These are phyloP conservation scores for Tylopilus plumbeoviolaceoides DNA, from an alignment of 768 basidiomycete species.

Conservation along the genomic window DNA sequence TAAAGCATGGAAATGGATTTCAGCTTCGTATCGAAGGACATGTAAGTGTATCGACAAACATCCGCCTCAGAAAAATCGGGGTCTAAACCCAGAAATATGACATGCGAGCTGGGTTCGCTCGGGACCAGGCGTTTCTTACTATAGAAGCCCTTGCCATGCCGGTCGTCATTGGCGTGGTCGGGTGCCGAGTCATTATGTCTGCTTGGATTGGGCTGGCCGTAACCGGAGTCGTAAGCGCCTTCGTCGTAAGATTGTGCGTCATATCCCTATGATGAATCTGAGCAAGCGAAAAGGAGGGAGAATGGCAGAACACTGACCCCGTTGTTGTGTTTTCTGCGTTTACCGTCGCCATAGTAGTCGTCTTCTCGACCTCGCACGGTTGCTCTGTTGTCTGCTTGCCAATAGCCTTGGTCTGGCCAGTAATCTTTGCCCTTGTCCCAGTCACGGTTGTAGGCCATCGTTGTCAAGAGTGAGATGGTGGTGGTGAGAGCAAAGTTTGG, in stretches of 20 bases:
- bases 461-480: conserved; percentile 15
- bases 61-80: conserved; percentile 90
- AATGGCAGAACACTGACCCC: conserved; percentile 46
- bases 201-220: conserved; percentile 28
- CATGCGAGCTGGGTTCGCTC: conserved; percentile 86
- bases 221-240: conserved; percentile 32
- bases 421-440: conserved; percentile 78
- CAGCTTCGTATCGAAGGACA: conserved; percentile 34
- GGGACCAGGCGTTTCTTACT: conserved; percentile 75
- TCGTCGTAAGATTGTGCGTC: conserved; percentile 52
- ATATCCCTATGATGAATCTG: conserved; percentile 41
- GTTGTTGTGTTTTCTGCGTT: conserved; percentile 75
- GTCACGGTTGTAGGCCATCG: conserved; percentile 77
- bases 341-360: conserved; percentile 64
- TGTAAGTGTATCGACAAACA: conserved; percentile 53
- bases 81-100: conserved; percentile 93
- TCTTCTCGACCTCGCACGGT: conserved; percentile 61
- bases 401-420: conserved; percentile 47
- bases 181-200: conserved; percentile 35
- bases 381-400: conserved; percentile 35
- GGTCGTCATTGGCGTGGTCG: conserved; percentile 51
- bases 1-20: conserved; percentile 38
- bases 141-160: conserved; percentile 37
- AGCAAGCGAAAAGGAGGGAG: neutral
- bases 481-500: conserved; percentile 21